Percentiles rank a stretch among this genome's conserved stretches.
Conservation (phyloP, 768 basidiomycete genomes). For the Cystofilobasidium capitatum region DNA sequence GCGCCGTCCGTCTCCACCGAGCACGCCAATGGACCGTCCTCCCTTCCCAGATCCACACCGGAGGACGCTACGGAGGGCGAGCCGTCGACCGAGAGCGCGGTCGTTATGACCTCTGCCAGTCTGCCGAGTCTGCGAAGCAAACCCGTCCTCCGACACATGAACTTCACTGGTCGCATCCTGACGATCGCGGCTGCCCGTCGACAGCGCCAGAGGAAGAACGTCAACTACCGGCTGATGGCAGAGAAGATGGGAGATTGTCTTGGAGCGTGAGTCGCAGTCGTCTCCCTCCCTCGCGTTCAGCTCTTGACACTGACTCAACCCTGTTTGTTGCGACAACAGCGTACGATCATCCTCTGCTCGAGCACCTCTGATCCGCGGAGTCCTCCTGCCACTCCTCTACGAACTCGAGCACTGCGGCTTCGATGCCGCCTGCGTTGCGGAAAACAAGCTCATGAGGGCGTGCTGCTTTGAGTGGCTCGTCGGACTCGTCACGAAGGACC, state of each 20-base stretch:
- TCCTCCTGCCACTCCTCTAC: slow-evolving; percentile 37
- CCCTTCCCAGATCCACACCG: background rate
- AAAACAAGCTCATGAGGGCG: slow-evolving; percentile 33
- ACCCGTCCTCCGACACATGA: background rate
- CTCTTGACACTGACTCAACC: background rate
- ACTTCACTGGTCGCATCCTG: background rate
- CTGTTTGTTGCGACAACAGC: background rate
- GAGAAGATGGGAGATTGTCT: slow-evolving; percentile 20
- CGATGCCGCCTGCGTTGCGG: slow-evolving; percentile 26
- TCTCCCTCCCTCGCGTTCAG: background rate
- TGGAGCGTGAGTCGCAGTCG: background rate
- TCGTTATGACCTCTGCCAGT: background rate
- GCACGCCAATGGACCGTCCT: background rate
- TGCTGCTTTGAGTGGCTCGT: slow-evolving; percentile 41
- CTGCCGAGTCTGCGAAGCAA: background rate
- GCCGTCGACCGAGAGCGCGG: background rate
- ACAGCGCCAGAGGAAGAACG: background rate
- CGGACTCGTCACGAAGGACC: slow-evolving; percentile 36
- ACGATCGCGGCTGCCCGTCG: background rate
- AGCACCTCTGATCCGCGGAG: slow-evolving; percentile 33
- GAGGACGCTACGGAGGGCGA: background rate
- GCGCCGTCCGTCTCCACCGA: background rate
- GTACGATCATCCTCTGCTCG: slow-evolving; percentile 10
- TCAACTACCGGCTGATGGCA: slow-evolving; percentile 5
- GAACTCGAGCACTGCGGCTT: slow-evolving; percentile 38